Percentiles rank a stretch among this genome's conserved stretches.
Conservation (phyloP, 495 filamentous ascomycete species). For the Lepraria neglecta region DNA sequence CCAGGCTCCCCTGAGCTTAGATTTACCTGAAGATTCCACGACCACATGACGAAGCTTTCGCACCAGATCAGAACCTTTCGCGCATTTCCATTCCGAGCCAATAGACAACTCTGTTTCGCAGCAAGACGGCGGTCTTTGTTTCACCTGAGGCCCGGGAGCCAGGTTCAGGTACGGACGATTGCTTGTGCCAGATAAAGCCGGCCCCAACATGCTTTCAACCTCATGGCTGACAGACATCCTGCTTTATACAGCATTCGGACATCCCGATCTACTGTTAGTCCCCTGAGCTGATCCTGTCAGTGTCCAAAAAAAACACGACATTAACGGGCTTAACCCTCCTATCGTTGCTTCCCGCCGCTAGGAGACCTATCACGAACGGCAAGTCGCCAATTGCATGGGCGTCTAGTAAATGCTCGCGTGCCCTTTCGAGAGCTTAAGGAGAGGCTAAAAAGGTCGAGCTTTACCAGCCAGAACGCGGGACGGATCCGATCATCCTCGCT, state of each 20-base stretch:
- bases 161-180: slow-evolving; percentile 7
- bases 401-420: background rate
- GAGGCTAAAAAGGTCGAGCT: background rate
- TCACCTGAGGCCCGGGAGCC: slow-evolving; percentile 8
- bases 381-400: background rate
- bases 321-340: background rate
- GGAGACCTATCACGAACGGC: background rate
- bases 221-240: slow-evolving; percentile 2
- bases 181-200: slow-evolving; percentile 5
- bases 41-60: slow-evolving; percentile 7
- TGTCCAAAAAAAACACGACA: background rate
- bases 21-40: slow-evolving; percentile 7
- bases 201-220: background rate
- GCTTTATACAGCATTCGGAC: background rate
- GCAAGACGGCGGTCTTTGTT: slow-evolving; percentile 4
- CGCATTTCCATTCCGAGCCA: background rate
- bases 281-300: background rate
- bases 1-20: slow-evolving; percentile 10
- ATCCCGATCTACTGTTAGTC: background rate
- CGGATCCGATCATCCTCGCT: background rate
- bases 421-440: background rate
- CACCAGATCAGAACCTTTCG: slow-evolving; percentile 8
- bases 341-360: background rate
- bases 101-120: background rate
- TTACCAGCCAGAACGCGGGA: background rate